Evolutionary conservation across 805 yeast genomes (phyloP), one percentile per base, ranked within the genome.

Genomic region (Kregervanrija delftensis): DNA sequence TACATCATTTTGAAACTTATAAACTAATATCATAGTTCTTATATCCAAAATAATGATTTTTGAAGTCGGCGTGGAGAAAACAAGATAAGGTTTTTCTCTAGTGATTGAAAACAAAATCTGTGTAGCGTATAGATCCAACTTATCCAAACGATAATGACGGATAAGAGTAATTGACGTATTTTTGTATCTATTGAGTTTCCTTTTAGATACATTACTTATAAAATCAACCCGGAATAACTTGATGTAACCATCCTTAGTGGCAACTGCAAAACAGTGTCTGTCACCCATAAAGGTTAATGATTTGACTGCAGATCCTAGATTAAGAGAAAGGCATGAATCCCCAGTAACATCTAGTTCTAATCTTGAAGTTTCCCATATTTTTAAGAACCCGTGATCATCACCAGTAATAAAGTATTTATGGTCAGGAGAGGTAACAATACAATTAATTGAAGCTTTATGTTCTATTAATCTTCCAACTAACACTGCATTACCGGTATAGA

Each of bases 281-380:
- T 73, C 69, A 0, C 71, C 68, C 49, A 86, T 59, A 50, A 82
- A 79, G 14, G 61, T 55, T 11, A 86, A 61, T 11, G 70, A 65
- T 0, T 72, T 69, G 6, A 87, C 70, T 0, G 78, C 49, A 0
- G 78, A 67, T 0, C 73, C 73, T 39, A 82, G 61, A 35, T 74
- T 71, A 1, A 74, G 57, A 1, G 75, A 65, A 8, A 76, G 50
- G 8, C 69, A 60, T 0, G 87, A 72, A 4, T 72, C 65, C 30
- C 75, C 74, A 9, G 74, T 65, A 3, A 80, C 76, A 35, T 83
- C 84, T 44, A 74, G 74, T 42, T 81, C 87, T 33, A 90, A 64
- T 46, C 79, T 76, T 9, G 66, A 55, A 1, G 81, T 63, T 56
- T 87, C 95, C 97, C 97, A 93, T 0, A 91, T 62, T 50, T 79